phyloP scores from a whole-genome alignment of 345 rosid genomes.

The Ceriops zippeliana region DNA sequence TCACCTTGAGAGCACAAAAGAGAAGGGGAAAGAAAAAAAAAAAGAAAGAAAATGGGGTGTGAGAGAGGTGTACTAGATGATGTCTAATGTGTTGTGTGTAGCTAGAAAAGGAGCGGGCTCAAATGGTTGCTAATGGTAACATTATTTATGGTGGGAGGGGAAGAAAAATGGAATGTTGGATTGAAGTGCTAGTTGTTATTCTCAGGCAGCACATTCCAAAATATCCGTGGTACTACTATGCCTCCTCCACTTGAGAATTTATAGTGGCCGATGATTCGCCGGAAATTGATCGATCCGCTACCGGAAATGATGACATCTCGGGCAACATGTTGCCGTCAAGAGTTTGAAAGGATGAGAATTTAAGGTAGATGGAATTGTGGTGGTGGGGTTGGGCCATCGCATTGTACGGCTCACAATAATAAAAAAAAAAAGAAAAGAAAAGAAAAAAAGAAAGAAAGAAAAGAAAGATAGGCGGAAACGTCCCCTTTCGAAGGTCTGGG shows the following conservation, averaged over 20 bases:
- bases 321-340: constrained; percentile 17
- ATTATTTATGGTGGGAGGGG: constrained; percentile 43
- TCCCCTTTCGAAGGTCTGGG: too few species aligned
- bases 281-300: constrained; percentile 25
- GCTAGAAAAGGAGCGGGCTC: constrained; percentile 29
- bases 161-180: constrained; percentile 4
- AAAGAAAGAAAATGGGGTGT: not conserved
- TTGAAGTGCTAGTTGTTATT: not conserved
- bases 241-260: constrained; percentile 51
- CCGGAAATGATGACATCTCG: constrained; percentile 18
- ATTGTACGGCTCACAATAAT: too few species aligned
- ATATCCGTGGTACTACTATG: constrained; percentile 5
- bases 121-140: constrained; percentile 25
- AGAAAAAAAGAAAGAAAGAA: too few species aligned
- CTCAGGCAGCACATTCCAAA: constrained; percentile 23
- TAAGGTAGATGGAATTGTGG: constrained; percentile 13
- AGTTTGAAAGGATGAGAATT: constrained; percentile 19
- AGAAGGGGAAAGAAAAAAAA: not conserved
- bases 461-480: too few species aligned
- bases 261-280: constrained; percentile 33
- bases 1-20: not conserved
- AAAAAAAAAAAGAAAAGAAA: too few species aligned
- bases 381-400: constrained; percentile 1
- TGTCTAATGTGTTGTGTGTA: too few species aligned
- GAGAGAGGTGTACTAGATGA: too few species aligned